Conservation (phyloP, 139 green algal species). For the Coelastrella sp. region DNA sequence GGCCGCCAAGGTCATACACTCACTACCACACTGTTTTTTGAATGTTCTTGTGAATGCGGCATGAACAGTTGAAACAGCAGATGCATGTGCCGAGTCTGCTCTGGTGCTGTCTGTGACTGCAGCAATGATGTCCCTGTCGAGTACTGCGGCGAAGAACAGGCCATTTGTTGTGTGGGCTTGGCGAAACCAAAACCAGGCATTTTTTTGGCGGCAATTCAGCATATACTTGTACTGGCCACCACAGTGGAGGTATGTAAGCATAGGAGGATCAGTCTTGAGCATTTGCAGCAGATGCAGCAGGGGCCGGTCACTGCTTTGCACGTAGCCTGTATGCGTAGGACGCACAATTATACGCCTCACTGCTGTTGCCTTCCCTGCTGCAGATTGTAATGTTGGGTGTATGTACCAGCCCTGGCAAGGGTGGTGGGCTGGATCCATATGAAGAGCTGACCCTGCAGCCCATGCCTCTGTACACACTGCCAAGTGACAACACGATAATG, state of each 20-base stretch:
- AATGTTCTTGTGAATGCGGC: too few species aligned
- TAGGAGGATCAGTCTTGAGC: too few species aligned
- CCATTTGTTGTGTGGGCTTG: constrained; percentile 91
- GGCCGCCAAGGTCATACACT: too few species aligned
- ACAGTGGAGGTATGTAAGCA: constrained; percentile 79
- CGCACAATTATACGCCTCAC: too few species aligned
- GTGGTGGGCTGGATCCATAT: constrained; percentile 21
- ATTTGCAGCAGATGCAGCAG: neutral
- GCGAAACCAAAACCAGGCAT: constrained; percentile 78
- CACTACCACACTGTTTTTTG: too few species aligned
- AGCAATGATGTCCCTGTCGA: constrained; percentile 87
- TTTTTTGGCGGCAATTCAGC: constrained; percentile 89
- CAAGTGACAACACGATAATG: constrained; percentile 88
- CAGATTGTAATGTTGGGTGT: constrained; percentile 92
- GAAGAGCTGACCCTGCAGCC: constrained; percentile 66
- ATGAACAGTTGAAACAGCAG: neutral
- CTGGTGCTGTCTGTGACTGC: too few species aligned
- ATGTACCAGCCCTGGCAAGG: constrained; percentile 61
- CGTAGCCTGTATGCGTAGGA: too few species aligned
- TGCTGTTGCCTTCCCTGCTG: neutral
- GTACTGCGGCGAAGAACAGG: constrained; percentile 92
- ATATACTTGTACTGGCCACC: constrained; percentile 94
- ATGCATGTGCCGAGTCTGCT: neutral
- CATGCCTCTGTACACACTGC: constrained; percentile 85
- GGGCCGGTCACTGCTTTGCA: neutral